Conservation (phyloP, 2,329 filamentous ascomycete genomes). For the Fusarium temperatum region DNA sequence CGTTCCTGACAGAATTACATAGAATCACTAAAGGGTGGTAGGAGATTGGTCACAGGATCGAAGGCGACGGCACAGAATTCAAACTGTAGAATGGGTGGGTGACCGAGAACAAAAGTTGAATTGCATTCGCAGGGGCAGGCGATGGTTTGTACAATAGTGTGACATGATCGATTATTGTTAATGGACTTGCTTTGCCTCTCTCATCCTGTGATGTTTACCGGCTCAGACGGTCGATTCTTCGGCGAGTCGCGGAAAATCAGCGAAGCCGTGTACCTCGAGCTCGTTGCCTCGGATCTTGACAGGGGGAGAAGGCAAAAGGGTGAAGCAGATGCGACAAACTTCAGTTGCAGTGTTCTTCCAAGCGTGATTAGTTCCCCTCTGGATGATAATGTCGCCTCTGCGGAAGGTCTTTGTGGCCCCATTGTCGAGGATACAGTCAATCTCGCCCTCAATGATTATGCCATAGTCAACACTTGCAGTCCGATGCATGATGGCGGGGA, state of each 20-base stretch:
- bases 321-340: constrained; percentile 35
- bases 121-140: background rate
- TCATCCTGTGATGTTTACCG: background rate
- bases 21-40: constrained; percentile 18
- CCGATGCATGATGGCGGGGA: constrained; percentile 32
- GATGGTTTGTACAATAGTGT: background rate
- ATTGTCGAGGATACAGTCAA: constrained; percentile 36
- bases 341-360: constrained; percentile 36
- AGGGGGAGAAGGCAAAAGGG: constrained; percentile 28
- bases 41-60: background rate
- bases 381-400: constrained; percentile 36
- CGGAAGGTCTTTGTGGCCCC: constrained; percentile 25
- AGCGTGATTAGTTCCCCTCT: constrained; percentile 38
- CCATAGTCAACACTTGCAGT: constrained; percentile 38
- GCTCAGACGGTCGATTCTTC: constrained; percentile 19
- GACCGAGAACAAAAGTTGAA: background rate
- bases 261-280: constrained; percentile 34
- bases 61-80: background rate
- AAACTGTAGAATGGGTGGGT: background rate
- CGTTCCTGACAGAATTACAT: constrained; percentile 25
- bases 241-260: constrained; percentile 33
- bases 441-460: constrained; percentile 33
- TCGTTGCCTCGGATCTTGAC: constrained; percentile 32
- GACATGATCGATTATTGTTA: background rate
- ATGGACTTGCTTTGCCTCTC: background rate